A percentile compares a stretch with the other conserved stretches of the same genome.
Evolutionary conservation across 352 stramenopile genomes (phyloP).

Genomic region (Globisporangium perplexum): DNA sequence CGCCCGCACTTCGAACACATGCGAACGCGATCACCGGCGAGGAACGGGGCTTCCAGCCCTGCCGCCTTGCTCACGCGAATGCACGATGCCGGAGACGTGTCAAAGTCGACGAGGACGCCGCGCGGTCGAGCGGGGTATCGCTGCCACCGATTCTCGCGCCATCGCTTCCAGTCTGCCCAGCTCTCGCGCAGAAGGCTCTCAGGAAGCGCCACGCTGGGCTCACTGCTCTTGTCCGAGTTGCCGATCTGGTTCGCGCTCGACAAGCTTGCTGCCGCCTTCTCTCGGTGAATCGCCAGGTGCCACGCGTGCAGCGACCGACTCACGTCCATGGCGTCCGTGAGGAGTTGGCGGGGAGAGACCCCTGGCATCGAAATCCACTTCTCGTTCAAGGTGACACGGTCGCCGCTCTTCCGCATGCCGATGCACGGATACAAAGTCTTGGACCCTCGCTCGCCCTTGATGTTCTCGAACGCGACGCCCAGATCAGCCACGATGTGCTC

Average conservation of each 20-base stretch:
- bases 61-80: slow-evolving; percentile 85
- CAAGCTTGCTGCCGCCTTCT: slow-evolving; percentile 12
- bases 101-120: slow-evolving; percentile 92
- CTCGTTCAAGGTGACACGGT: slow-evolving; percentile 93
- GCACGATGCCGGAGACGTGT: slow-evolving; percentile 88
- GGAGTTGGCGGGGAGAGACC: slow-evolving; percentile 56
- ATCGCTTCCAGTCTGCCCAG: slow-evolving; percentile 83
- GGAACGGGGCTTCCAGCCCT: slow-evolving; percentile 84
- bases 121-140: slow-evolving; percentile 73
- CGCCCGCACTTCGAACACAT: slow-evolving; percentile 92
- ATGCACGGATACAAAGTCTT: slow-evolving; percentile 95
- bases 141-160: slow-evolving; percentile 78
- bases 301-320: slow-evolving; percentile 86
- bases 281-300: slow-evolving; percentile 50
- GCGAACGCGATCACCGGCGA: slow-evolving; percentile 92
- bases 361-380: slow-evolving; percentile 92
- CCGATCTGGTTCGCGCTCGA: neutral
- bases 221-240: neutral
- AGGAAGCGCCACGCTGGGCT: slow-evolving; percentile 36
- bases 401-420: slow-evolving; percentile 92
- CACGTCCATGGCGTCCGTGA: slow-evolving; percentile 87
- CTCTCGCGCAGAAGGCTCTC: slow-evolving; percentile 57
- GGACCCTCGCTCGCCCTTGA: slow-evolving; percentile 78
- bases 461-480: slow-evolving; percentile 95
- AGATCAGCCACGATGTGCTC: slow-evolving; percentile 98